phyloP scores from a whole-genome alignment of 768 basidiomycete species.

The Agrocybe praecox region DNA sequence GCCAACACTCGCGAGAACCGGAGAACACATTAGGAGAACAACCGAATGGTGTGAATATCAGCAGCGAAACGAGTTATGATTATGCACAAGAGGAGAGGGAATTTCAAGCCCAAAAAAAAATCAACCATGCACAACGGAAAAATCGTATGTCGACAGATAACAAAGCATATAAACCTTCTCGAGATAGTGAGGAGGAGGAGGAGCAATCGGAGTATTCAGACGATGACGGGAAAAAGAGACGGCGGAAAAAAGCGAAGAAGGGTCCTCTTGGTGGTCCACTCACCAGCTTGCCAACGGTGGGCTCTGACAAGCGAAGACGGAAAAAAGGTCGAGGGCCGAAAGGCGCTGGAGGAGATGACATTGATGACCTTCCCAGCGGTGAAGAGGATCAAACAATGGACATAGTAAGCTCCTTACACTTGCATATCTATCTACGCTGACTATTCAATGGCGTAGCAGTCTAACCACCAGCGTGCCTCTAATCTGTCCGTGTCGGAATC shows the following conservation, averaged over 20 bases:
- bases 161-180: constrained; percentile 75
- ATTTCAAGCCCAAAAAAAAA: constrained; percentile 44
- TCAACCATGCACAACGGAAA: constrained; percentile 38
- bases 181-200: constrained; percentile 66
- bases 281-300: constrained; percentile 67
- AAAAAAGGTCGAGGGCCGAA: constrained; percentile 47
- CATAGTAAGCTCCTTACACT: constrained; percentile 24
- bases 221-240: constrained; percentile 54
- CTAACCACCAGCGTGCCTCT: constrained; percentile 34
- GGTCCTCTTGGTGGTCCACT: constrained; percentile 56
- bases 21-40: constrained; percentile 36
- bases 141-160: constrained; percentile 76
- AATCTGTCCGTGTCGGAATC: constrained; percentile 43
- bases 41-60: constrained; percentile 30
- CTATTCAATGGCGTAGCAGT: constrained; percentile 27
- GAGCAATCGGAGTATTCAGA: constrained; percentile 61
- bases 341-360: constrained; percentile 42
- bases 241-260: constrained; percentile 58
- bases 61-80: constrained; percentile 64
- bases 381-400: constrained; percentile 45
- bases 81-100: constrained; percentile 78
- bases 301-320: constrained; percentile 66
- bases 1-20: constrained; percentile 62
- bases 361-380: constrained; percentile 55
- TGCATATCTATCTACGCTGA: background rate